Conservation (phyloP, 2,329 filamentous ascomycete genomes). For the Diaporthe caulivora region DNA sequence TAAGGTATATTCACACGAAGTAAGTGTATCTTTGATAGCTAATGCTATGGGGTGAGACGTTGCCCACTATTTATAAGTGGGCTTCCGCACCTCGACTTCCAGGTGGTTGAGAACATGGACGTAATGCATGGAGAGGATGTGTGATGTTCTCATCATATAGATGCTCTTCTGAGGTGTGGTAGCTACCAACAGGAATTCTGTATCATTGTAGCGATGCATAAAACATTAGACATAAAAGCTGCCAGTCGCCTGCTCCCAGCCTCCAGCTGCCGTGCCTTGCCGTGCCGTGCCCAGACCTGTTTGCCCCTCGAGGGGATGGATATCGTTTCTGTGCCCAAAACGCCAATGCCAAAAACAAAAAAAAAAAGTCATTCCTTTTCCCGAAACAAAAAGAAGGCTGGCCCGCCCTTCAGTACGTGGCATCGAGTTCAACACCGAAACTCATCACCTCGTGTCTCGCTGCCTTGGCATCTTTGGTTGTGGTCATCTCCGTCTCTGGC, state of each 20-base stretch:
- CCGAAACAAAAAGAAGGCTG: conserved; percentile 8
- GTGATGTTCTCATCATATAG: neutral
- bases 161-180: conserved; percentile 29
- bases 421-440: conserved; percentile 32
- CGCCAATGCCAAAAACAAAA: conserved; percentile 31
- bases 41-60: neutral
- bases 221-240: conserved; percentile 40
- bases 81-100: neutral
- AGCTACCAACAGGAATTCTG: conserved; percentile 32
- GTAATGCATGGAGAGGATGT: neutral
- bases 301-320: conserved; percentile 26
- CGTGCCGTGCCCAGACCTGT: conserved; percentile 30
- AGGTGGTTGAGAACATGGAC: too few species aligned
- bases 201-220: conserved; percentile 39
- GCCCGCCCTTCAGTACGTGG: neutral
- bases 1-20: neutral
- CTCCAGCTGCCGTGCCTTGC: conserved; percentile 19
- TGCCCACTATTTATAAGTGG: too few species aligned
- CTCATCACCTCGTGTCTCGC: conserved; percentile 31
- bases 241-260: conserved; percentile 12
- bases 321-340: conserved; percentile 23
- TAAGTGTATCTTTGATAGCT: neutral
- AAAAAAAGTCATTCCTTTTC: conserved; percentile 22
- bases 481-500: conserved; percentile 40
- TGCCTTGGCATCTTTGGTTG: conserved; percentile 33